These are phyloP conservation scores for Plasmodium falciparum DNA, from an alignment of 169 alveolate genomes.

Conservation along the genomic window DNA sequence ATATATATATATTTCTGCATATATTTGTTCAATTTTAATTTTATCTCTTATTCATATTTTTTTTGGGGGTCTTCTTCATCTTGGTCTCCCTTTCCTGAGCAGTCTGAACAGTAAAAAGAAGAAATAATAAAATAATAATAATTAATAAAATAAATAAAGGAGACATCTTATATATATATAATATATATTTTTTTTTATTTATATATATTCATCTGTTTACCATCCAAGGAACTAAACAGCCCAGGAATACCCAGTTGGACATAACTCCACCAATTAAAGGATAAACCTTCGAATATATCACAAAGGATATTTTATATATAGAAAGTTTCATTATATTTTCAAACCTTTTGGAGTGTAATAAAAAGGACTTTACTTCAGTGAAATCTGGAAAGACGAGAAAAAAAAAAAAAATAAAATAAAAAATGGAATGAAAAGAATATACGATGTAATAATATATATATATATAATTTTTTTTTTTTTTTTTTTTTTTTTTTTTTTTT, in stretches of 20 bases:
- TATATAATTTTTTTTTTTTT: not conserved
- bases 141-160: not conserved
- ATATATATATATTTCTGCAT: not conserved
- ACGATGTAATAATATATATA: not conserved
- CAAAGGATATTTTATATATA: conserved; percentile 84
- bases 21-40: not conserved
- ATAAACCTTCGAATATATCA: conserved; percentile 81
- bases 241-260: conserved; percentile 87
- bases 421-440: not conserved
- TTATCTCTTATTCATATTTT: conserved; percentile 38
- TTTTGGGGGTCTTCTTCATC: conserved; percentile 45
- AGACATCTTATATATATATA: not conserved
- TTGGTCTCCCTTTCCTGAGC: conserved; percentile 70
- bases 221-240: conserved; percentile 78
- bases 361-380: conserved; percentile 85
- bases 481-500: not conserved
- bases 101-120: conserved; percentile 22
- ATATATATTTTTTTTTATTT: conserved; percentile 2
- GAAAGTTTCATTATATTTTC: conserved; percentile 84
- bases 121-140: too few species aligned
- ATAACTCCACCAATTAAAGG: conserved; percentile 85
- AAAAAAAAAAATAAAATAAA: not conserved
- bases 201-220: conserved; percentile 4
- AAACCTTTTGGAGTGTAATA: conserved; percentile 84
- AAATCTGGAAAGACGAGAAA: conserved; percentile 77